A percentile compares a stretch with the other conserved stretches of the same genome.
Conservation (phyloP, 805 yeast species). For the Starmerella floricola region DNA sequence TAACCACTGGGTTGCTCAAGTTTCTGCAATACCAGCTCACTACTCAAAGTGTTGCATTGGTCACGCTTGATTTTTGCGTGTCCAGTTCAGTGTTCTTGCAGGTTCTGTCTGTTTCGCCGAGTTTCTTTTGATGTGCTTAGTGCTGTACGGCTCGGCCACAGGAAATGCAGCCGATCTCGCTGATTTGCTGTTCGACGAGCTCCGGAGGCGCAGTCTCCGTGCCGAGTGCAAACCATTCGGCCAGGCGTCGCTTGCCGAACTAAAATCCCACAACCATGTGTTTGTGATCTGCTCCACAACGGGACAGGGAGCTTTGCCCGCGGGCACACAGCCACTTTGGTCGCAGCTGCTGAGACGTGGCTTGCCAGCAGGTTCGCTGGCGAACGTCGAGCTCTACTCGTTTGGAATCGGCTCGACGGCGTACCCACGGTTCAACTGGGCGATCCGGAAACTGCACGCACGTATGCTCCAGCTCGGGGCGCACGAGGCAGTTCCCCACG, state of each 20-base stretch:
- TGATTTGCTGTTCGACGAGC: constrained; percentile 41
- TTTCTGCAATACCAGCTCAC: no score
- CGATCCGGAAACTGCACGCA: constrained; percentile 70
- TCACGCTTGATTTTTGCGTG: no score
- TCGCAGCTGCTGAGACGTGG: constrained; percentile 53
- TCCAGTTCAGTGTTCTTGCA: no score
- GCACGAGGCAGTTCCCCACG: constrained; percentile 51
- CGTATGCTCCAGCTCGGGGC: constrained; percentile 78
- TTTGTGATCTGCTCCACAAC: constrained; percentile 72
- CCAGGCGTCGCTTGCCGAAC: constrained; percentile 15
- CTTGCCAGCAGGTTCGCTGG: constrained; percentile 49
- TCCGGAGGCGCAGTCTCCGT: constrained; percentile 39
- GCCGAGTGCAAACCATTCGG: constrained; percentile 40
- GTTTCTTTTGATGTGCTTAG: constrained; percentile 15
- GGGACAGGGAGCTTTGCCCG: constrained; percentile 90
- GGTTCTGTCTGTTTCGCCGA: no score
- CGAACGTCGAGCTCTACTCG: constrained; percentile 51
- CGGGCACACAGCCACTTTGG: constrained; percentile 67
- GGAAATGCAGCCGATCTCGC: constrained; percentile 88
- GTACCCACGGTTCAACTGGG: constrained; percentile 78
- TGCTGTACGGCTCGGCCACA: constrained; percentile 84
- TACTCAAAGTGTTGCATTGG: no score
- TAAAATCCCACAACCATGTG: constrained; percentile 39
- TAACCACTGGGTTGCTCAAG: no score
- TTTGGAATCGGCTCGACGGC: constrained; percentile 93